These are phyloP conservation scores for Boletus insuetus DNA, from an alignment of 768 basidiomycete species.

Conservation along the genomic window DNA sequence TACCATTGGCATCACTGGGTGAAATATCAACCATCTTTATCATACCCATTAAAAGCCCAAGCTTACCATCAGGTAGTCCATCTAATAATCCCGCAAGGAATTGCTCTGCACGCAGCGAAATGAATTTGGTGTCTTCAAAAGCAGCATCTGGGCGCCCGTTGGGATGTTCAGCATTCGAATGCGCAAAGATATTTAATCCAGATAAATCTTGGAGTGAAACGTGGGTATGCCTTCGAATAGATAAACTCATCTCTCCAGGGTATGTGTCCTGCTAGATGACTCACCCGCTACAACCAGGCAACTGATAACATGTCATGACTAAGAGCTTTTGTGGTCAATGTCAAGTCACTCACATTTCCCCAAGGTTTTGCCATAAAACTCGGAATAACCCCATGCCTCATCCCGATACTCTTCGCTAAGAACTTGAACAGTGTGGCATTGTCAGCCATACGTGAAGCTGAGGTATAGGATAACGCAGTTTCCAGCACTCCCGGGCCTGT, in stretches of 20 bases:
- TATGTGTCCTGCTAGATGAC: conserved; percentile 20
- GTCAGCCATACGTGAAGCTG: conserved; percentile 80
- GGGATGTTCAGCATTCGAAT: conserved; percentile 56
- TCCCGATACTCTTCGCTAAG: conserved; percentile 86
- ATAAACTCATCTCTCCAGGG: background rate
- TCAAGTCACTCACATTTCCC: conserved; percentile 64
- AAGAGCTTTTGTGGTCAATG: background rate
- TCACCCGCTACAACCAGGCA: conserved; percentile 94
- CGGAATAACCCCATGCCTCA: conserved; percentile 84
- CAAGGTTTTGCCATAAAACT: conserved; percentile 99
- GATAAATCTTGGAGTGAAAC: conserved; percentile 72
- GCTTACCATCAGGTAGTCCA: conserved; percentile 83
- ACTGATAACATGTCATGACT: conserved; percentile 39
- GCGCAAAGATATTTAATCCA: conserved; percentile 80
- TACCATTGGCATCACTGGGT: conserved; percentile 80
- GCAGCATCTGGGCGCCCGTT: conserved; percentile 67
- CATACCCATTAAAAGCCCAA: background rate
- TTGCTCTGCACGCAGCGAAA: conserved; percentile 82
- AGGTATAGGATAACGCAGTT: conserved; percentile 83
- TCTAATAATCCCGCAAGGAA: conserved; percentile 94
- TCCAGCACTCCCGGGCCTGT: conserved; percentile 89
- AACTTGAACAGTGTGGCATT: conserved; percentile 93
- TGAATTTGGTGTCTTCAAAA: conserved; percentile 77
- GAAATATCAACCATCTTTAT: conserved; percentile 1
- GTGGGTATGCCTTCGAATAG: conserved; percentile 71